Evolutionary conservation across 768 basidiomycete genomes (phyloP).

Genomic region (Naganishia kalamii): DNA sequence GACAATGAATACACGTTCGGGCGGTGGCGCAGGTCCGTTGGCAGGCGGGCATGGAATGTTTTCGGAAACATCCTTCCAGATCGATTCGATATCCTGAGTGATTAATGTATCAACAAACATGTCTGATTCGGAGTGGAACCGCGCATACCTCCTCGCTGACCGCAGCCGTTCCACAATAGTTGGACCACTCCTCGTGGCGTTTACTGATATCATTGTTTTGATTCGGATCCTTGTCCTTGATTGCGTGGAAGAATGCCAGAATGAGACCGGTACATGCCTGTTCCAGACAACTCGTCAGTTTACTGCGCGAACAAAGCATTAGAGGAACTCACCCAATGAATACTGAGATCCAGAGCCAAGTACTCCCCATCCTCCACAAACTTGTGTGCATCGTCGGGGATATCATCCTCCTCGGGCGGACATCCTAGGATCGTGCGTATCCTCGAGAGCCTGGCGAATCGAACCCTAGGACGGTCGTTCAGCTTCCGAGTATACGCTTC

Average conservation of each 20-base stretch:
- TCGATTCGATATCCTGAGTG: constrained; percentile 40
- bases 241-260: constrained; percentile 47
- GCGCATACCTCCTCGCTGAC: constrained; percentile 42
- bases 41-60: constrained; percentile 23
- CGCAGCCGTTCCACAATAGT: constrained; percentile 43
- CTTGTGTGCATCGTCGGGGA: constrained; percentile 32
- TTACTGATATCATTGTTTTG: constrained; percentile 38
- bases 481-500: constrained; percentile 4
- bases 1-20: constrained; percentile 43
- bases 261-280: constrained; percentile 44
- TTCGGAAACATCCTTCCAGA: constrained; percentile 34
- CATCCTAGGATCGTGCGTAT: constrained; percentile 42
- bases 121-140: background rate
- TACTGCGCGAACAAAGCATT: no score
- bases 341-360: constrained; percentile 41
- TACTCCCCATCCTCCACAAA: constrained; percentile 44
- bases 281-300: background rate
- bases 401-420: constrained; percentile 37
- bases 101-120: background rate
- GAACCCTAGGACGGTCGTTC: constrained; percentile 29
- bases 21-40: constrained; percentile 31
- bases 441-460: constrained; percentile 42
- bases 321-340: constrained; percentile 38
- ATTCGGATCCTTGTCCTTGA: constrained; percentile 40
- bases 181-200: constrained; percentile 41